Evolutionary conservation across 129 eudicot genomes (phyloP).

Genomic region (Centella asiatica): DNA sequence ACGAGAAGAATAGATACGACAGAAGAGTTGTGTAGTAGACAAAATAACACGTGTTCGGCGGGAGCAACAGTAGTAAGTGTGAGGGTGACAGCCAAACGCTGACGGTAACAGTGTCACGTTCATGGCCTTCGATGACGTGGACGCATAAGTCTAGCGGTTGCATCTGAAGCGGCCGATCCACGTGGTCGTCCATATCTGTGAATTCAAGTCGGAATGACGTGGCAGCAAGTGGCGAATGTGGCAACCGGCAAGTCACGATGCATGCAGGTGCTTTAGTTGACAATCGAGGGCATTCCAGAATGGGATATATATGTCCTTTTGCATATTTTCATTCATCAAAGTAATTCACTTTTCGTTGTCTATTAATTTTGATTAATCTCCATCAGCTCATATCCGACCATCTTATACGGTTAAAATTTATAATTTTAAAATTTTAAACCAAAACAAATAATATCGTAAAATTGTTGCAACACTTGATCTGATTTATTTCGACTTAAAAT

Average conservation of each 20-base stretch:
- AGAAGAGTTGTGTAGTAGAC: too few relatives aligned
- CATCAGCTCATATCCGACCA: too few relatives aligned
- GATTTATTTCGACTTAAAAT: too few relatives aligned
- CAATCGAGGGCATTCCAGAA: conserved; percentile 11
- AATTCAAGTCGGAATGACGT: conserved; percentile 2
- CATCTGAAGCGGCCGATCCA: conserved; percentile 14
- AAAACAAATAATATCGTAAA: too few relatives aligned
- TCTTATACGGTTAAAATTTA: too few relatives aligned
- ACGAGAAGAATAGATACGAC: too few relatives aligned
- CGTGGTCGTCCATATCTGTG: conserved; percentile 24
- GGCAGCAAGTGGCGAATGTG: conserved; percentile 11
- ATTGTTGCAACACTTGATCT: too few relatives aligned
- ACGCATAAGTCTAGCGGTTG: conserved; percentile 15
- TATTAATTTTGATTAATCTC: too few relatives aligned
- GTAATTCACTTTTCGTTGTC: too few relatives aligned
- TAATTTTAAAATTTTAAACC: too few relatives aligned
- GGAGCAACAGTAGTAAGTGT: conserved; percentile 21
- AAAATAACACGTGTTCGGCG: conserved; percentile 3
- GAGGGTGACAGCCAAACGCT: conserved; percentile 14
- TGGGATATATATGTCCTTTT: background rate
- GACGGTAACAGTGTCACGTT: background rate
- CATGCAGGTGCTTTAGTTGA: conserved; percentile 20
- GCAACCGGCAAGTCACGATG: conserved; percentile 6
- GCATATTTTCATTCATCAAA: too few relatives aligned
- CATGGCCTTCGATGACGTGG: conserved; percentile 22